Base-by-base conservation (phyloP, 1,284 basidiomycete species). In the Peniophora sp. region DNA sequence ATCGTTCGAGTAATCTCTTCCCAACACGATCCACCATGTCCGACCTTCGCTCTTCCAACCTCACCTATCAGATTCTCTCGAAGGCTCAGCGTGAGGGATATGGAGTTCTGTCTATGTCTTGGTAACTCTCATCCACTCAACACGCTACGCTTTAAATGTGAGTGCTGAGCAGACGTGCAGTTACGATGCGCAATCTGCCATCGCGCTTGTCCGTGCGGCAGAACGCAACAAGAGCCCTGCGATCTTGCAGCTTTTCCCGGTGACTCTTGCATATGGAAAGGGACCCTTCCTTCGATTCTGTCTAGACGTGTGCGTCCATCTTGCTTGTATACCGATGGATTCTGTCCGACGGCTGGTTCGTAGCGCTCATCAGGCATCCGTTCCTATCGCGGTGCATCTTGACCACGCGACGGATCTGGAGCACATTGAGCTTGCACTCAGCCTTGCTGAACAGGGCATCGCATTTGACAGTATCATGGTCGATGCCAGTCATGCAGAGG, bases 381-480 rank as follows among this genome's bases (percentile, higher is more conserved):
- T 76, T 1, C 74, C 74, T 0, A 74, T 77, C 47, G 65, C 74
- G 0, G 73, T 77, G 16, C 70, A 76, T 56, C 66, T 77, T 12
- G 75, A 75, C 56, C 73, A 76, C 56, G 75, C 75, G 5, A 75
- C 73, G 8, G 71, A 75, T 50, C 65, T 66, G 0, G 71, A 73
- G 44, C 73, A 77, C 53, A 58, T 77, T 16, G 72, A 77, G 54
- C 68, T 75, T 23, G 73, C 72, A 0, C 59, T 77, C 3, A 63
- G 65, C 19, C 67, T 77, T 11, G 73, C 74, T 1, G 73, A 76
- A 52, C 61, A 73, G 50, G 74, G 73, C 3, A 73, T 74, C 44
- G 65, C 65, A 14, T 77, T 75, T 50, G 74, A 76, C 53, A 74
- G 71, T 55, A 75, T 76, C 58, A 76, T 76, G 74, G 73, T 74